phyloP scores from a whole-genome alignment of 345 rosid genomes.

The Sonneratia alba region DNA sequence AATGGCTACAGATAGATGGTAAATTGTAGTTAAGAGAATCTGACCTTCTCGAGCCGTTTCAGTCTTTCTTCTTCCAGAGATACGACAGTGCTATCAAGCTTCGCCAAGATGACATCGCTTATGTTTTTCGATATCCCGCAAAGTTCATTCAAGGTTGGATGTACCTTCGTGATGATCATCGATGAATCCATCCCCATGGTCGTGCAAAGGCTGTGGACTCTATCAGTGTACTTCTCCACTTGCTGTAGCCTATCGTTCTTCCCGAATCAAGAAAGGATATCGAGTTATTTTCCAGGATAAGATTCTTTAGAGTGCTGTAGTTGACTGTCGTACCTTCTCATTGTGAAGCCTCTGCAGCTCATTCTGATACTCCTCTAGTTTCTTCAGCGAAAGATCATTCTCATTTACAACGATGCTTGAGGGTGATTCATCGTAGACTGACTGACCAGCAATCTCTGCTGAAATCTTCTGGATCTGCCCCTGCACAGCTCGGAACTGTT shows the following conservation, averaged over 20 bases:
- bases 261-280: constrained; percentile 8
- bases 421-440: constrained; percentile 54
- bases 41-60: constrained; percentile 76
- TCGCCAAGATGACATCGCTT: constrained; percentile 66
- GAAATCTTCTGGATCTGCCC: constrained; percentile 76
- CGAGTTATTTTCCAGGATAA: not conserved
- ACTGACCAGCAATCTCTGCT: constrained; percentile 79
- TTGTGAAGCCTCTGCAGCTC: constrained; percentile 75
- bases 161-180: constrained; percentile 90
- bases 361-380: constrained; percentile 78
- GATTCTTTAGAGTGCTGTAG: too few relatives aligned
- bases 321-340: constrained; percentile 54
- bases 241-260: constrained; percentile 81
- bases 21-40: not conserved
- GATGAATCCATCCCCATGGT: constrained; percentile 89
- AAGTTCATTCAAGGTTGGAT: constrained; percentile 80
- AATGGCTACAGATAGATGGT: not conserved
- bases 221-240: constrained; percentile 65
- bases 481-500: constrained; percentile 63
- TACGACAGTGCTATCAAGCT: constrained; percentile 68
- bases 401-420: constrained; percentile 56
- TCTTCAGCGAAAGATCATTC: constrained; percentile 81
- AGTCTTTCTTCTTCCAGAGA: constrained; percentile 76
- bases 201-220: constrained; percentile 53
- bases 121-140: constrained; percentile 92